Evolutionary conservation across 768 basidiomycete genomes (phyloP), one percentile per base, ranked within the genome.

Genomic region (Boletus rubescentipes): DNA sequence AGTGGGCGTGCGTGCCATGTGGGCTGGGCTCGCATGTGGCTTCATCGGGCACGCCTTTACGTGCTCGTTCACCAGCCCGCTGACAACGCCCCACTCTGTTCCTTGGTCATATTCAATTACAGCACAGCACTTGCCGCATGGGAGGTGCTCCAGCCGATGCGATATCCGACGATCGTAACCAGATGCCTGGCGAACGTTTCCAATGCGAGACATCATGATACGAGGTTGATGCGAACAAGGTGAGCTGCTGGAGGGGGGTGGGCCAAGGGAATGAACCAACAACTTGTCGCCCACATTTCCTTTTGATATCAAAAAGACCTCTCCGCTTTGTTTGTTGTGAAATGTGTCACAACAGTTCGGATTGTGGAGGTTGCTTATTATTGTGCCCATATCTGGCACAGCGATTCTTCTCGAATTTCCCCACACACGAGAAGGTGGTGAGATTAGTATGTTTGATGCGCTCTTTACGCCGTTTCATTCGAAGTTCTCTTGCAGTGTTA

Each of bases 251-350:
- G 44, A 31, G 50, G 42, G 48, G 53, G 31, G 49, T 26, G 37
- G 44, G 31, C n/a, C 29, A n/a, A 42, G 31, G 46, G 44, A 53
- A 54, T 47, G 54, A 39, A 44, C 40, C 12, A 41, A 41, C 47
- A 30, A 23, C 37, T 51, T 44, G 45, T 53, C 38, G 38, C n/a
- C 41, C 39, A 43, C 51, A 21, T 50, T 45, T 55, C 54, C 56
- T 67, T 67, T 65, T 68, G 59, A 67, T 46, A 44, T 61, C 54
- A 4, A 57, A n/a, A 43, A 51, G 23, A 44, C 50, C 41, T 48
- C 60, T 54, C 58, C 55, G 54, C 58, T 54, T 68, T 68, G 67
- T 69, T 68, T 69, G 63, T 67, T 67, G 67, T 65, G 67, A 65
- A 67, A 58, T 61, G 63, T 67, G 53, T 44, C 43, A 57, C 49